A percentile compares a stretch with the other conserved stretches of the same genome.
These are phyloP conservation scores for Picochlorum sp. DNA, from an alignment of 139 green algal genomes.

Conservation along the genomic window DNA sequence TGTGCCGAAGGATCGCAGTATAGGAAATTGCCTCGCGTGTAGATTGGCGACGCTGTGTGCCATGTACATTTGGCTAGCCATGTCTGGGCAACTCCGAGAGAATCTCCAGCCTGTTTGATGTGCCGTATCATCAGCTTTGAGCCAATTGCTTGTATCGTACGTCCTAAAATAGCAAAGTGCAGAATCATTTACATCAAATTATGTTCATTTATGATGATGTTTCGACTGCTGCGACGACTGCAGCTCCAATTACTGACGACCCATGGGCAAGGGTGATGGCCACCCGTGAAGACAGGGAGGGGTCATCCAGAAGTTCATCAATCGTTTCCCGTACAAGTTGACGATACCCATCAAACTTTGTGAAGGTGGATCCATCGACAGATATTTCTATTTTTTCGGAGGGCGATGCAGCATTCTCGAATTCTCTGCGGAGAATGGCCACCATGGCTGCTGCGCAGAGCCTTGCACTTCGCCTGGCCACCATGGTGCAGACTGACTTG, in stretches of 20 bases:
- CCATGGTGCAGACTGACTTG: conserved; percentile 56
- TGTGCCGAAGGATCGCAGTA: no score
- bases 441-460: conserved; percentile 50
- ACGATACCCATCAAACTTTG: conserved; percentile 34
- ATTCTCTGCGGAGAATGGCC: conserved; percentile 34
- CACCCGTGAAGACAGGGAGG: conserved; percentile 8
- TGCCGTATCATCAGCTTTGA: no score
- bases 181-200: no score
- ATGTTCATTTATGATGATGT: not conserved
- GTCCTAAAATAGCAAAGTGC: no score
- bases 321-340: not conserved
- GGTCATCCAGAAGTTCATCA: conserved; percentile 25
- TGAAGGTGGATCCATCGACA: conserved; percentile 59
- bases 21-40: no score
- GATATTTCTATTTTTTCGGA: conserved; percentile 31
- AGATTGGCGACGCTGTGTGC: no score
- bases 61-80: no score
- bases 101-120: no score
- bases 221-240: conserved; percentile 15
- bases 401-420: not conserved
- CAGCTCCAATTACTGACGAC: conserved; percentile 21
- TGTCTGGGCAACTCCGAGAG: no score
- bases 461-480: conserved; percentile 44
- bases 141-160: no score
- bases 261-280: conserved; percentile 14